Conservation (phyloP, 371 early-diverging fungal genomes). For the Mucor lusitanicus region DNA sequence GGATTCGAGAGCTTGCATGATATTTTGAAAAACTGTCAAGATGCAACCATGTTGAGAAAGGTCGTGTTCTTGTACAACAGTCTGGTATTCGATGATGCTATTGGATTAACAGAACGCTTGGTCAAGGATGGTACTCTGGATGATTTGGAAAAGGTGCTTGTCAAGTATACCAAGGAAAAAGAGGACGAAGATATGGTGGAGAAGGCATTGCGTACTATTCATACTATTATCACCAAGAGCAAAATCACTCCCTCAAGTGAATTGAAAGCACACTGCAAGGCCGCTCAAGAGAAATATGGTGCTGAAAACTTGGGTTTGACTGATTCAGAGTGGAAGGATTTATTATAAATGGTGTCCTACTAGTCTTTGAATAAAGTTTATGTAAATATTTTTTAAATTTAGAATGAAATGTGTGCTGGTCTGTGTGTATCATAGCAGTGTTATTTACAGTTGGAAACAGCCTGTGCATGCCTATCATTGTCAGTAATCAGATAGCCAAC, state of each 20-base stretch:
- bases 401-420: background rate
- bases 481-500: no score
- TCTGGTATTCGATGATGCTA: constrained; percentile 56
- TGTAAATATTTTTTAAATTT: background rate
- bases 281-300: constrained; percentile 44
- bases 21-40: constrained; percentile 47
- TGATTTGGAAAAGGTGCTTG: constrained; percentile 37
- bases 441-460: no score
- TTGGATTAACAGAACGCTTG: constrained; percentile 20
- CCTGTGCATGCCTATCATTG: no score
- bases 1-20: constrained; percentile 56
- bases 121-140: constrained; percentile 43
- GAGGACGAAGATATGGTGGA: constrained; percentile 73
- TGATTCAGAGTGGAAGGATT: constrained; percentile 50
- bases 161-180: constrained; percentile 42
- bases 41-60: constrained; percentile 56
- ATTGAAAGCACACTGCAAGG: constrained; percentile 34
- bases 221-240: constrained; percentile 34
- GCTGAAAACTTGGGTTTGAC: constrained; percentile 43
- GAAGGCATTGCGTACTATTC: constrained; percentile 53
- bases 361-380: background rate
- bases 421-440: background rate
- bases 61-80: constrained; percentile 65
- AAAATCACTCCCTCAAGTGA: constrained; percentile 20
- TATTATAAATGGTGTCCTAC: constrained; percentile 26